phyloP scores from a whole-genome alignment of 2,329 filamentous ascomycete species.

The Exophiala dermatitidis region DNA sequence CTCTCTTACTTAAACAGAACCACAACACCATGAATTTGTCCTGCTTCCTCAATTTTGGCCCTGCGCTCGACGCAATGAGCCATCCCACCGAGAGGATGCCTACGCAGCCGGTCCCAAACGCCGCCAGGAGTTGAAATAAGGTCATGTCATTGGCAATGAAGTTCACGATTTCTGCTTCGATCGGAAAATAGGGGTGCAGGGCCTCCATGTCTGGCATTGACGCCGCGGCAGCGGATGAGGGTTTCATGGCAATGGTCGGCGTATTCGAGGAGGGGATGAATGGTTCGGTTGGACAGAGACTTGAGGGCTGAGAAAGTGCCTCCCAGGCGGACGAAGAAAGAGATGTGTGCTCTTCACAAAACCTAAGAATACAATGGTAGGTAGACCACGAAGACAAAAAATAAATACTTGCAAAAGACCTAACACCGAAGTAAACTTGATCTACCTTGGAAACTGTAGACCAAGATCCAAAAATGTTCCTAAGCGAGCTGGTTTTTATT shows the following conservation, averaged over 20 bases:
- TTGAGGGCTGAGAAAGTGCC: not conserved
- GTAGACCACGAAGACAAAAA: too few species aligned
- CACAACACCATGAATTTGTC: conserved; percentile 61
- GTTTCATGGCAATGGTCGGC: not conserved
- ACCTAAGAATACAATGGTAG: not conserved
- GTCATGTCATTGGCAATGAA: conserved; percentile 61
- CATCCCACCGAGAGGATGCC: conserved; percentile 54
- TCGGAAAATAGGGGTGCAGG: conserved; percentile 65
- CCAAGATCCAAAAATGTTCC: too few species aligned
- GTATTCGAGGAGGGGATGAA: not conserved
- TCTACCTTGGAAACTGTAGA: too few species aligned
- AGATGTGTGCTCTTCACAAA: not conserved
- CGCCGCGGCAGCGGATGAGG: conserved; percentile 1
- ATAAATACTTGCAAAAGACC: too few species aligned
- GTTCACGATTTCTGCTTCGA: conserved; percentile 52
- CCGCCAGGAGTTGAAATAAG: conserved; percentile 51
- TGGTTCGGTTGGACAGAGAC: not conserved
- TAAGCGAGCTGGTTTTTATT: not conserved
- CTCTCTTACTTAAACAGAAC: conserved; percentile 63
- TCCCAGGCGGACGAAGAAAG: too few species aligned
- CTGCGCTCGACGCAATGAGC: conserved; percentile 45
- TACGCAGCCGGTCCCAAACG: conserved; percentile 52
- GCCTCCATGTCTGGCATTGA: conserved; percentile 12
- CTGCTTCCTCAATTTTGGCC: conserved; percentile 45
- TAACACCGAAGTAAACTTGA: too few species aligned